phyloP scores from a whole-genome alignment of 164 flowering plant species.

The Malania oleifera region DNA sequence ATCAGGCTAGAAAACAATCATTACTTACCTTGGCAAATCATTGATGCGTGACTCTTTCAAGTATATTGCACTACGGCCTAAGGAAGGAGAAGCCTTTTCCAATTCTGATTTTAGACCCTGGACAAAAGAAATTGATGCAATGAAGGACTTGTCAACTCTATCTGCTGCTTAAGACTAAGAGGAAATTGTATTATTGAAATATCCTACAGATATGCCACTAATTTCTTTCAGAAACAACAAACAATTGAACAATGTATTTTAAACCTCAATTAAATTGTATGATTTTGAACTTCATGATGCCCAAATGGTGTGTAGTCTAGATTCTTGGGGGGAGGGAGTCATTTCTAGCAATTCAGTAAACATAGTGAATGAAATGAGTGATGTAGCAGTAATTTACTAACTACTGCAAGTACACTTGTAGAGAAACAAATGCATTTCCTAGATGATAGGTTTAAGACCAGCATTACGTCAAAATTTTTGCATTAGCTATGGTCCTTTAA shows the following conservation, averaged over 20 bases:
- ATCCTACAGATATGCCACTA: too few relatives aligned
- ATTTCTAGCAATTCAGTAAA: too few relatives aligned
- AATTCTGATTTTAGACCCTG: slow-evolving; percentile 90
- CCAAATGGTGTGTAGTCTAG: neutral
- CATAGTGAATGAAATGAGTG: too few relatives aligned
- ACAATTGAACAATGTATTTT: neutral
- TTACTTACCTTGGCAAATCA: slow-evolving; percentile 73
- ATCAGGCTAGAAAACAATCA: neutral
- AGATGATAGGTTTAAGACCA: too few relatives aligned
- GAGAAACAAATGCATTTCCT: too few relatives aligned
- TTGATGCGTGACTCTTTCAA: slow-evolving; percentile 85
- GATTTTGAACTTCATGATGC: neutral
- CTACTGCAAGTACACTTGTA: too few relatives aligned
- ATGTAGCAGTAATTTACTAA: too few relatives aligned
- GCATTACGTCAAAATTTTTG: too few relatives aligned
- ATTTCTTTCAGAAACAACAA: neutral
- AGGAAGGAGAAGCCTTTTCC: slow-evolving; percentile 84
- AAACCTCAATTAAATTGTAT: neutral
- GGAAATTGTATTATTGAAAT: too few relatives aligned
- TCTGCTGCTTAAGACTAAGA: too few relatives aligned
- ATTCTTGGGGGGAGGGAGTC: neutral
- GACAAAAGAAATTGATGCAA: slow-evolving; percentile 13
- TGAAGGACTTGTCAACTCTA: neutral
- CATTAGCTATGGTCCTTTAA: too few relatives aligned
- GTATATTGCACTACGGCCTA: slow-evolving; percentile 91